Percentiles rank a stretch among this genome's conserved stretches.
These are phyloP conservation scores for Dacryopinax primogenitus DNA, from an alignment of 768 basidiomycete genomes.

Conservation along the genomic window DNA sequence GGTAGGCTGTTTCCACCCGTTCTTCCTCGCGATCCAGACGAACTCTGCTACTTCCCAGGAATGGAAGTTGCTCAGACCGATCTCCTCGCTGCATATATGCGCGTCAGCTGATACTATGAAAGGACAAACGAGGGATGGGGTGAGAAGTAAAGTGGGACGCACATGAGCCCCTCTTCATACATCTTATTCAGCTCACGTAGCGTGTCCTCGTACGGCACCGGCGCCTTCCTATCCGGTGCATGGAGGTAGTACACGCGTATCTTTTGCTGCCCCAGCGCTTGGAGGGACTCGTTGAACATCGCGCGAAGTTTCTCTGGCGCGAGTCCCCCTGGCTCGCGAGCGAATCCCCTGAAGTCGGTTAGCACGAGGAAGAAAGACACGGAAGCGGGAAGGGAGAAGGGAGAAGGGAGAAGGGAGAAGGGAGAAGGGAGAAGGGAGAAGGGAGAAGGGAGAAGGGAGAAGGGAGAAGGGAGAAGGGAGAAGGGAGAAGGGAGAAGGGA, in stretches of 20 bases:
- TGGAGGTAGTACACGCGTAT: conserved; percentile 46
- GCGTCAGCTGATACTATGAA: neutral
- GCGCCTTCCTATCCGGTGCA: conserved; percentile 44
- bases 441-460: no score
- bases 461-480: no score
- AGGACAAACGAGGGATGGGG: neutral
- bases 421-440: no score
- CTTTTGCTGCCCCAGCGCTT: conserved; percentile 35
- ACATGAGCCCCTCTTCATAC: conserved; percentile 47
- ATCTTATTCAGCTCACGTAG: conserved; percentile 42
- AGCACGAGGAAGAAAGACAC: no score
- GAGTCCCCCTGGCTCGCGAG: conserved; percentile 34
- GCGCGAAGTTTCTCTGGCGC: conserved; percentile 32
- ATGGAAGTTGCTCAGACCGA: conserved; percentile 48
- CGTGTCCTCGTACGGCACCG: conserved; percentile 47
- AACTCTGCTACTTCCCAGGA: conserved; percentile 39
- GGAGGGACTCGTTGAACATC: conserved; percentile 37
- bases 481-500: conserved; percentile 7
- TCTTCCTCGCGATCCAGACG: neutral
- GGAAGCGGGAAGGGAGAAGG: no score
- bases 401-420: no score
- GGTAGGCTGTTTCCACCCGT: neutral
- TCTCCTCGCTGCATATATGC: conserved; percentile 33
- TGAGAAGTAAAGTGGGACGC: conserved; percentile 15
- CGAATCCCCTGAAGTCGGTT: conserved; percentile 29